Base-by-base conservation (phyloP, 1,139 yeast species). In the Protomyces gravidus region DNA sequence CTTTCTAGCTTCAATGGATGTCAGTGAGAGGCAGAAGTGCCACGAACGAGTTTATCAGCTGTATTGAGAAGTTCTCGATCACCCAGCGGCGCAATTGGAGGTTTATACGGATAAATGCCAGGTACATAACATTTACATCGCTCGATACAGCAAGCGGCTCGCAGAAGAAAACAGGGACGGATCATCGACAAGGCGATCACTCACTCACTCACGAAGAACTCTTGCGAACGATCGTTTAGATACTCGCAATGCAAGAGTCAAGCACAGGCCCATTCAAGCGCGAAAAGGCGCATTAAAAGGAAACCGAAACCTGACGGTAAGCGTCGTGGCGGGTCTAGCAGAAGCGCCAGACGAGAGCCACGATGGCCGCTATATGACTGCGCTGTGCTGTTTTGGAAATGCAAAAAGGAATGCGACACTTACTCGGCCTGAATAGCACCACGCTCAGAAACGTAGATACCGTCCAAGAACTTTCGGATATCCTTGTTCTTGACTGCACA, bases 401-500 rank as follows among this genome's bases (percentile, higher is more conserved):
- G 42, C 42, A 15, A 7, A 17, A 11, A n/a, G 6, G 17, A 17
- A 15, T 15, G 21, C 17, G 17, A 36, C 21, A 7, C 7, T 36
- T 36, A 36, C 63, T 84, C 89, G 75, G 81, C 83, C 64, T 75
- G 87, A 76, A 92, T 82, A 76, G 82, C 81, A 75, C 96, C 96
- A 80, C 88, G 87, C 81, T 88, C 95, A 69, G 97, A 90, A 73
- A 92, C 98, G 79, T 92, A 92, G 82, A 92, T 50, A 50, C 50
- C 30, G 26, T 17, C 27, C 17, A 92, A 86, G 72, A 75, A 92
- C 86, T 92, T 92, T 82, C 98, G 89, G 90, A 94, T 92, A 92
- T 94, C 99, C 90, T 94, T 94, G 95, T 92, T 92, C 85, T 97
- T 88, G 75, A 90, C 98, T 78, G 95, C 86, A 83, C 97, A 90